phyloP scores from a whole-genome alignment of 305 asterid genomes.

The Fraxinus dipetala region DNA sequence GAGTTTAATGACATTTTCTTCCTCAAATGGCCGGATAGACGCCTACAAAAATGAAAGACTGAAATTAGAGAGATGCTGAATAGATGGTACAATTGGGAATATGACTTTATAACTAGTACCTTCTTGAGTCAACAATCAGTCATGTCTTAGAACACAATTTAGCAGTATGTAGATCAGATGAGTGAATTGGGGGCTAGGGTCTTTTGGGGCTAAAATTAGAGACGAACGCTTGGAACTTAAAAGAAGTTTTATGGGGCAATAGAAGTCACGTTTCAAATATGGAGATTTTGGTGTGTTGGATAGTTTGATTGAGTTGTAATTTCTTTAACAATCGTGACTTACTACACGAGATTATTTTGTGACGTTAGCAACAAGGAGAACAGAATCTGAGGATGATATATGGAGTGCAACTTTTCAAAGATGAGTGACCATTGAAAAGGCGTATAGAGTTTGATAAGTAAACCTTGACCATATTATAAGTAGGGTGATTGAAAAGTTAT shows the following conservation, averaged over 20 bases:
- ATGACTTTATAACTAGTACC: neutral
- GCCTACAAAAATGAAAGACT: neutral
- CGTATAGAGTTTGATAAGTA: too few species aligned
- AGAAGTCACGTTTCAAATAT: too few species aligned
- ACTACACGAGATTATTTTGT: too few species aligned
- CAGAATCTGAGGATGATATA: too few species aligned
- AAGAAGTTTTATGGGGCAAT: neutral
- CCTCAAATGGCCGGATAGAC: neutral
- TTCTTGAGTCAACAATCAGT: neutral
- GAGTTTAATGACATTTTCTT: neutral
- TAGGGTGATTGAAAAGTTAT: too few species aligned
- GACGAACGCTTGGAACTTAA: neutral
- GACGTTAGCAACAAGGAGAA: too few species aligned
- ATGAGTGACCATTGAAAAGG: too few species aligned
- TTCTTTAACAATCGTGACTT: too few species aligned
- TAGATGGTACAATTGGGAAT: neutral
- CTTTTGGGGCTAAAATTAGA: neutral
- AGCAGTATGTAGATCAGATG: neutral
- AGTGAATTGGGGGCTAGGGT: neutral
- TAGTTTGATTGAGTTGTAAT: too few species aligned
- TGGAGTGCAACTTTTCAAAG: too few species aligned
- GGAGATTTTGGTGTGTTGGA: too few species aligned
- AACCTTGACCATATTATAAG: too few species aligned
- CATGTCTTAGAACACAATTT: neutral
- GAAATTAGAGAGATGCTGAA: neutral